Percentiles rank a stretch among this genome's conserved stretches.
Conservation (phyloP, 441 rosid genomes). For the Daphne laureola region DNA sequence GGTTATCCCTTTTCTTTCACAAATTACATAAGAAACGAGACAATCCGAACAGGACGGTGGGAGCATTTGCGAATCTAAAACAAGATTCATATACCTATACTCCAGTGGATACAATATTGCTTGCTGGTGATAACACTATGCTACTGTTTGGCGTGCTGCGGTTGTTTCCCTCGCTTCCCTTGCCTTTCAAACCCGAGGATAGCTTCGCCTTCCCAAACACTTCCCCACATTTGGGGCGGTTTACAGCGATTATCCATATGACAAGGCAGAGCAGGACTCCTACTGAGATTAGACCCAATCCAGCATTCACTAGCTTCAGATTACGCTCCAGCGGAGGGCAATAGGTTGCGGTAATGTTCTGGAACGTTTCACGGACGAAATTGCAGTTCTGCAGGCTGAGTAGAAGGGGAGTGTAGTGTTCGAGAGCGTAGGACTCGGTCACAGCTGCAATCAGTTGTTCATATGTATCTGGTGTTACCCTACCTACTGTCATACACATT, state of each 20-base stretch:
- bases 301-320: conserved; percentile 66
- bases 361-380: conserved; percentile 73
- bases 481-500: conserved; percentile 58
- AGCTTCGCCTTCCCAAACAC: conserved; percentile 63
- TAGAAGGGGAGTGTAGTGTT: conserved; percentile 75
- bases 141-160: conserved; percentile 4
- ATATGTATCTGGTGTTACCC: conserved; percentile 59
- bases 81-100: conserved; percentile 12
- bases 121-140: not conserved
- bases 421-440: conserved; percentile 68
- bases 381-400: conserved; percentile 82
- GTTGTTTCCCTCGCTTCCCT: conserved; percentile 11
- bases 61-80: not conserved
- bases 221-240: conserved; percentile 99
- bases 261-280: conserved; percentile 85
- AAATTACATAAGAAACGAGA: too few species aligned
- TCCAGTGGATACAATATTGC: conserved; percentile 11
- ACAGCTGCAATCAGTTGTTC: conserved; percentile 66
- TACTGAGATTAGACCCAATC: conserved; percentile 67
- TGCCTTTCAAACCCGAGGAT: conserved; percentile 21
- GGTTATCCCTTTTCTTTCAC: too few species aligned
- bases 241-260: conserved; percentile 80
- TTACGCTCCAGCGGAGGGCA: conserved; percentile 65
- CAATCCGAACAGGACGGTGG: too few species aligned
- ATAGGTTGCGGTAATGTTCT: conserved; percentile 54